Base-by-base conservation (phyloP, 768 basidiomycete species). In the Thelephora aurantiotincta region DNA sequence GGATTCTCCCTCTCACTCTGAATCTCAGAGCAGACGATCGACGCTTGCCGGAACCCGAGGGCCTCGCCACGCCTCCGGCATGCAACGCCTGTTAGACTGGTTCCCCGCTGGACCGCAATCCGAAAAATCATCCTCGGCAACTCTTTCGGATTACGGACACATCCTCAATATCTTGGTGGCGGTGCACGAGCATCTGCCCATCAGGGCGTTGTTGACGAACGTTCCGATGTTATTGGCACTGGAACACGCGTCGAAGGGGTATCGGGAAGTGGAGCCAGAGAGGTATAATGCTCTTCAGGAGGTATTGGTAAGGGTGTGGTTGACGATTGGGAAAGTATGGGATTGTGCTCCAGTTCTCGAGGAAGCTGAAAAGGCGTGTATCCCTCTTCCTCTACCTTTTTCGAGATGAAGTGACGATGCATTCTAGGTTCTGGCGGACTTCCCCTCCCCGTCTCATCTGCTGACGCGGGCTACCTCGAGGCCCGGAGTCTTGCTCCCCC, bases 171-270 rank as follows among this genome's bases (percentile, higher is more conserved):
- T 91, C 26, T 70, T 94, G 34, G 70, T 67, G 5, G 72, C 74
- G 2, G 68, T 87, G 22, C 81, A 89, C 44, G 69, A 80, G 51
- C 71, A 80, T 44, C 61, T 87, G n/a, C 90, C 92, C 1, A 64
- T 82, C 22, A 76, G 82, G 36, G 83, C 79, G 2, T 55, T 94
- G 35, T 63, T 91, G 14, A 77, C 79, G 2, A 86, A 89, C 18
- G 64, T 88, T 33, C 91, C 92, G 4, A 91, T 96, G 87, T 62
- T 96, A 22, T 58, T 88, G n/a, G 79, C 85, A 1, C 61, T 94
- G 44, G 76, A 86, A 48, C 61, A 56, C 6, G 74, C 74, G 9
- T 65, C 74, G 3, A 16, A 41, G 22, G 14, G 38, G 18, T 18
- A 14, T 41, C 22, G 16, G 18, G 38, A 22, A 14, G 14, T 7